Base-by-base conservation (phyloP, 805 yeast genomes). In the Blastobotrys americana region DNA sequence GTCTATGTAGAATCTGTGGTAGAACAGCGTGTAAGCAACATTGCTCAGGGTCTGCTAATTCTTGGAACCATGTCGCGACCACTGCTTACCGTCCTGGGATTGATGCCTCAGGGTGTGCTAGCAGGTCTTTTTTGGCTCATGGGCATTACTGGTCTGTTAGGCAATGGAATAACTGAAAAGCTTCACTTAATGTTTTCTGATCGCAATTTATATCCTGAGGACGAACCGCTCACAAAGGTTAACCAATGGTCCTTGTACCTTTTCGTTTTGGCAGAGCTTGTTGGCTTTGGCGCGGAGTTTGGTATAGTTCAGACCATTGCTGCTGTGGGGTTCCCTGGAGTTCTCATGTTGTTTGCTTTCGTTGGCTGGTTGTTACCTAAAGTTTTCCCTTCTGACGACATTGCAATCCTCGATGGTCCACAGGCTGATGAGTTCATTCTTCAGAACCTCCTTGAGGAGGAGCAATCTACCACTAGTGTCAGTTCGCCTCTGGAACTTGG, bases 241-340 rank as follows among this genome's bases (percentile, higher is more conserved):
- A 60, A 67, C 1, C 55, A 43, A 17, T 57, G 54, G 52, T 62
- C 62, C 51, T 66, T 86, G 16, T 61, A 73, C 27, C 46, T 77
- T 1, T 90, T 81, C 55, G 61, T 83, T 0, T 42, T 59, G 0
- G 65, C 86, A 16, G 80, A 85, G 47, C 59, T 83, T 3, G 53
- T 78, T 17, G 93, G 93, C 0, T 82, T 82, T 42, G 82, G 74
- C 1, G 83, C 78, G 0, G 97, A 94, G 59, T 82, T 87, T 52
- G 93, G 80, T 0, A 87, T 90, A 25, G 84, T 95, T 0, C 76
- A 81, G 58, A 86, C 96, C 0, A 78, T 72, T 48, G 97, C 93
- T 0, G 97, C 97, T 0, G 86, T 90, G 25, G 97, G 95, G 2
- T 90, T 93, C 58, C 97, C 98, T 0, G 82, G 87, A 2, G 85